phyloP scores from a whole-genome alignment of 2,329 filamentous ascomycete species.

The Aureobasidium sp. region DNA sequence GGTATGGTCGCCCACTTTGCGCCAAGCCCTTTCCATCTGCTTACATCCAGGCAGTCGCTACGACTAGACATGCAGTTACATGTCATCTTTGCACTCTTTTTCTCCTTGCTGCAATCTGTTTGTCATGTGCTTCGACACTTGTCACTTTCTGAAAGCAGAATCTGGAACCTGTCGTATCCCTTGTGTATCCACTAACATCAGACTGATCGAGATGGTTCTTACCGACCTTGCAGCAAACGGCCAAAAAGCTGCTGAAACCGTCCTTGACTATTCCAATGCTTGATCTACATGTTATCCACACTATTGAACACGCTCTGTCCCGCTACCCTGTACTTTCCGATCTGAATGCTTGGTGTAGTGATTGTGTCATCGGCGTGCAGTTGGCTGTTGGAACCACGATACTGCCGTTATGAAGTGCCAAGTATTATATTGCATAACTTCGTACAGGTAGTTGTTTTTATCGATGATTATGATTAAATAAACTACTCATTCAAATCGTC shows the following conservation, averaged over 20 bases:
- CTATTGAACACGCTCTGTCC: not conserved
- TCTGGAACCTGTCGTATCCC: not conserved
- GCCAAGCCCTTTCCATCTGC: not conserved
- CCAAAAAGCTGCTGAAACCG: not conserved
- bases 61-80: not conserved
- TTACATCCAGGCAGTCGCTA: too few relatives aligned
- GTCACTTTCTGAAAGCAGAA: too few relatives aligned
- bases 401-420: too few relatives aligned
- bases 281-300: not conserved
- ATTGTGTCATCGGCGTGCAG: too few relatives aligned
- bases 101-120: not conserved
- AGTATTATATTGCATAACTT: too few relatives aligned
- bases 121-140: not conserved
- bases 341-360: too few relatives aligned
- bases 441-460: too few relatives aligned
- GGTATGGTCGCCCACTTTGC: not conserved
- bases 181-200: not conserved
- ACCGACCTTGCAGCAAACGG: constrained; percentile 9
- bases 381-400: too few relatives aligned
- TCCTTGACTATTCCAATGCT: not conserved
- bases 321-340: too few relatives aligned
- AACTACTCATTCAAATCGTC: too few relatives aligned
- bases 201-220: not conserved
- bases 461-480: too few relatives aligned
- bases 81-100: not conserved